These are phyloP conservation scores for Castanospermum australe DNA, from an alignment of 306 rosid genomes.

Conservation along the genomic window DNA sequence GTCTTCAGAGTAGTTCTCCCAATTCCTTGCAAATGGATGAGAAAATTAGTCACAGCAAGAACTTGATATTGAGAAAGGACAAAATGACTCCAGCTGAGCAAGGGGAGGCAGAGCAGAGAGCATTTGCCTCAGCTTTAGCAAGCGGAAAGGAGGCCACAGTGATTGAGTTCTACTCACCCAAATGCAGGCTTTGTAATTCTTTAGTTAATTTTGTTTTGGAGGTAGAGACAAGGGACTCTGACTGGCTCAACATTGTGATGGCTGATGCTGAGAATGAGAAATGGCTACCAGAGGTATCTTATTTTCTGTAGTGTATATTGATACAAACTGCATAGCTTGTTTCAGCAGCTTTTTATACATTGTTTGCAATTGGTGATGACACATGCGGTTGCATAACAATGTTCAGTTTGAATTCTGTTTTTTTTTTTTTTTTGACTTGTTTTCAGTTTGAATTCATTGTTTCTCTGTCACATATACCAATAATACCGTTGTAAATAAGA, in stretches of 20 bases:
- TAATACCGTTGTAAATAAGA: not conserved
- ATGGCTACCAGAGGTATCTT: constrained; percentile 73
- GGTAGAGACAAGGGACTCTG: constrained; percentile 61
- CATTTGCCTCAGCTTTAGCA: constrained; percentile 80
- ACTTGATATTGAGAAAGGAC: constrained; percentile 28
- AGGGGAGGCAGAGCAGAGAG: constrained; percentile 82
- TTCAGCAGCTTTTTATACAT: not conserved
- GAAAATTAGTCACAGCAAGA: constrained; percentile 28
- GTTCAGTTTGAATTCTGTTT: not conserved
- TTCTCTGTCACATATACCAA: not conserved
- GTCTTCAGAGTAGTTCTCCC: constrained; percentile 15
- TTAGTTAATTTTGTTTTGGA: constrained; percentile 58
- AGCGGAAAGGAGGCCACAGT: constrained; percentile 73
- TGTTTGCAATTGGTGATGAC: not conserved
- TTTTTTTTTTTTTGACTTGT: too few species aligned
- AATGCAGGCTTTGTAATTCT: constrained; percentile 81
- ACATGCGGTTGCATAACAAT: not conserved
- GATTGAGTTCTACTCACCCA: constrained; percentile 86
- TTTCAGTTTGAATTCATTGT: not conserved
- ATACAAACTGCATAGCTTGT: not conserved
- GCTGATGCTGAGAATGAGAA: constrained; percentile 89
- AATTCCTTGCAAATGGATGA: constrained; percentile 37
- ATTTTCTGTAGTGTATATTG: not conserved
- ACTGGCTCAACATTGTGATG: constrained; percentile 84
- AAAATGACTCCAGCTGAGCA: constrained; percentile 41